Evolutionary conservation across 306 rosid species (phyloP).

Genomic region (Sechiopsis laciniata): DNA sequence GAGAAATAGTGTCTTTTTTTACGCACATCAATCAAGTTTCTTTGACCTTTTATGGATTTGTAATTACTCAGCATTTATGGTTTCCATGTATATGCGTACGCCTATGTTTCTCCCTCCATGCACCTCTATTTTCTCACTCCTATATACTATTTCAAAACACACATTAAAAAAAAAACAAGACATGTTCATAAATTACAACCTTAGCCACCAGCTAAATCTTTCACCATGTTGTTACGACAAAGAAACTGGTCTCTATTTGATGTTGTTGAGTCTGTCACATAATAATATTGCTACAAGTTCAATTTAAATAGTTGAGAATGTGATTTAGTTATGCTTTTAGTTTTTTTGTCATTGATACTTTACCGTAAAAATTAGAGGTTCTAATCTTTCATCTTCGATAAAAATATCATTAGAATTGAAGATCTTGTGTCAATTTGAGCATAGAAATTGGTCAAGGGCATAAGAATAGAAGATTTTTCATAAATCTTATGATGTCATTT

Average conservation of each 20-base stretch:
- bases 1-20: slow-evolving; percentile 1
- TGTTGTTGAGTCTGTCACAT: no score
- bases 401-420: no score
- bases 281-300: neutral
- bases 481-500: no score
- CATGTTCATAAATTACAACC: neutral
- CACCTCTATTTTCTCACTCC: slow-evolving; percentile 1
- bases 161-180: neutral
- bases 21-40: slow-evolving; percentile 22
- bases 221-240: neutral
- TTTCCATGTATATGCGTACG: slow-evolving; percentile 16
- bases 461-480: no score
- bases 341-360: no score
- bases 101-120: slow-evolving; percentile 20
- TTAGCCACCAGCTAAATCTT: neutral
- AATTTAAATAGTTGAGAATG: no score
- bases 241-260: neutral
- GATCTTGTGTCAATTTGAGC: neutral
- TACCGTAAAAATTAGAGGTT: neutral
- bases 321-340: neutral
- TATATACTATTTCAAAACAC: neutral
- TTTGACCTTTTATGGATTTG: slow-evolving; percentile 22
- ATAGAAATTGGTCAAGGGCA: no score
- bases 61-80: slow-evolving; percentile 23
- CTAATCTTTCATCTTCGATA: neutral